These are phyloP conservation scores for Teratosphaeria pseudoeucalypti DNA, from an alignment of 2,329 filamentous ascomycete species.

Conservation along the genomic window DNA sequence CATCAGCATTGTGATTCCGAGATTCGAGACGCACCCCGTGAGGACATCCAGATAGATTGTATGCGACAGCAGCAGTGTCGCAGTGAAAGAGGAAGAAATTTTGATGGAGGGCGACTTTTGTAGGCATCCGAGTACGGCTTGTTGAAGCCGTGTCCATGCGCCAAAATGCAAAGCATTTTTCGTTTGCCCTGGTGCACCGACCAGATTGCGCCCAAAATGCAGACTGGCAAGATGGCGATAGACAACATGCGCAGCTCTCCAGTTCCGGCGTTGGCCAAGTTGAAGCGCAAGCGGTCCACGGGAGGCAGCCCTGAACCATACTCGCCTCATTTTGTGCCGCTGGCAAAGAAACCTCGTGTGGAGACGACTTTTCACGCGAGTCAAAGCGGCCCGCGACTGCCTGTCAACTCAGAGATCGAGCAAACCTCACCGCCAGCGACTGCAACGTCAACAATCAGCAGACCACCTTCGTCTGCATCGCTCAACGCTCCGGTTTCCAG, in stretches of 20 bases:
- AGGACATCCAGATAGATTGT: neutral
- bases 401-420: slow-evolving; percentile 3
- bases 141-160: slow-evolving; percentile 15
- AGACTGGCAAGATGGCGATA: slow-evolving; percentile 31
- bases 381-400: slow-evolving; percentile 2
- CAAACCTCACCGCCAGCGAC: neutral
- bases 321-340: slow-evolving; percentile 9
- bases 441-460: neutral
- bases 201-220: slow-evolving; percentile 27
- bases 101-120: slow-evolving; percentile 17
- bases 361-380: slow-evolving; percentile 17
- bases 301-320: slow-evolving; percentile 34
- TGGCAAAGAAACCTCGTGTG: slow-evolving; percentile 12
- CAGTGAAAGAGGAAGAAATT: slow-evolving; percentile 9
- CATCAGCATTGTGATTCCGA: slow-evolving; percentile 16
- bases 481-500: neutral
- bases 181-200: slow-evolving; percentile 39
- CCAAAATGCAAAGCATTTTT: slow-evolving; percentile 41
- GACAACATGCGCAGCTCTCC: slow-evolving; percentile 34
- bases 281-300: slow-evolving; percentile 50
- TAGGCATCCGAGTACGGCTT: slow-evolving; percentile 10
- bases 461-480: neutral
- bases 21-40: slow-evolving; percentile 7
- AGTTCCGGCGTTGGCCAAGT: slow-evolving; percentile 36
- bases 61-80: slow-evolving; percentile 15